Percentiles rank a stretch among this genome's conserved stretches.
Evolutionary conservation across 768 basidiomycete species (phyloP).

Genomic region (Psilocybe tampanensis): DNA sequence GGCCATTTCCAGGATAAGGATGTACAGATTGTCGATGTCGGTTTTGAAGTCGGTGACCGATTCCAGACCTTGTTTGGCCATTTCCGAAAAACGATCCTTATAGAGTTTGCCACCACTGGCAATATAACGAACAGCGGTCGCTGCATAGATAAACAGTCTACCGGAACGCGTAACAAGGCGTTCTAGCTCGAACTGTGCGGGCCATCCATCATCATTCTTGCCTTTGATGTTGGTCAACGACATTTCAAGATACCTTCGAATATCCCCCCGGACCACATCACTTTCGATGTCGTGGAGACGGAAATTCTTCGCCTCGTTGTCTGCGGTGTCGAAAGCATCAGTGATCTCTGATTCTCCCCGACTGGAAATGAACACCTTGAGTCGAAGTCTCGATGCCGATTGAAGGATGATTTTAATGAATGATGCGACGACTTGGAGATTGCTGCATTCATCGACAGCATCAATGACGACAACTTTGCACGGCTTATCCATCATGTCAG

Average conservation of each 20-base stretch:
- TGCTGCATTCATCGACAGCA: slow-evolving; percentile 12
- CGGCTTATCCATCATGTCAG: neutral
- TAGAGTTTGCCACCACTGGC: neutral
- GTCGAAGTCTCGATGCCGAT: neutral
- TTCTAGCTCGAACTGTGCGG: neutral
- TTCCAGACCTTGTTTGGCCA: neutral
- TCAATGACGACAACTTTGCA: slow-evolving; percentile 15
- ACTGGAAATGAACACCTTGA: slow-evolving; percentile 9
- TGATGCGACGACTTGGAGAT: slow-evolving; percentile 4
- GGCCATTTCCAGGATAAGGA: neutral
- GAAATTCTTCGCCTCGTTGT: neutral
- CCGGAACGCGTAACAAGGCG: slow-evolving; percentile 3
- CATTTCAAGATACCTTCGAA: neutral
- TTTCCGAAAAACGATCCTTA: neutral
- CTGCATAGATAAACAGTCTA: slow-evolving; percentile 15
- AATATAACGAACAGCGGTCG: slow-evolving; percentile 15
- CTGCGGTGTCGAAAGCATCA: neutral
- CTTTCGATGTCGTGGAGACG: slow-evolving; percentile 16
- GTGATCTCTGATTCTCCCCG: neutral
- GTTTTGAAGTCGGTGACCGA: neutral
- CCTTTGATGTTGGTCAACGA: slow-evolving; percentile 1
- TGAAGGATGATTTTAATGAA: slow-evolving; percentile 10
- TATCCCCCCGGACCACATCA: slow-evolving; percentile 13
- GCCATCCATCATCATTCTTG: neutral
- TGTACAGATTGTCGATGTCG: neutral